A percentile compares a stretch with the other conserved stretches of the same genome.
Conservation (phyloP, 768 basidiomycete species). For the Kwoniella europaea region DNA sequence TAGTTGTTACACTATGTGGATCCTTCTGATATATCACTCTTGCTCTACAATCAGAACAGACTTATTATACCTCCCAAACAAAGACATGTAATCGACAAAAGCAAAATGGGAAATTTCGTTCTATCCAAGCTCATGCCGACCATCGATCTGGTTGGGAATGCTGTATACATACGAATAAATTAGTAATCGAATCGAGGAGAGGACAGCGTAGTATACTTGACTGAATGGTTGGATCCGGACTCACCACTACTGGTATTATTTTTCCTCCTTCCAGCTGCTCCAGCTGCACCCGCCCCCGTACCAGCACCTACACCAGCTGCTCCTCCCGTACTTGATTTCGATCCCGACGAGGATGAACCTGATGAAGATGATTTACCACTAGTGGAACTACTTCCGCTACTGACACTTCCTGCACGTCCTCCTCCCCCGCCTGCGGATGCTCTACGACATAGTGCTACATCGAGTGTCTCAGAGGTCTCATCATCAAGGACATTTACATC, state of each 20-base stretch:
- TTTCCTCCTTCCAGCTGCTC: neutral
- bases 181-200: neutral
- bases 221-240: neutral
- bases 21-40: neutral
- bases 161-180: neutral
- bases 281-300: slow-evolving; percentile 3
- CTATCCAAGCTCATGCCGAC: neutral
- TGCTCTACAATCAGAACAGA: neutral
- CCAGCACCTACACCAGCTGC: slow-evolving; percentile 13
- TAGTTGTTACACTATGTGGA: no score
- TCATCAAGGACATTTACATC: neutral
- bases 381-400: neutral
- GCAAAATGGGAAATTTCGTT: neutral
- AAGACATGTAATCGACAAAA: neutral
- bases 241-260: slow-evolving; percentile 6
- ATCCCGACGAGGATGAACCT: neutral
- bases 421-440: neutral
- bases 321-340: slow-evolving; percentile 12
- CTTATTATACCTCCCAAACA: neutral
- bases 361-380: neutral
- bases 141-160: neutral
- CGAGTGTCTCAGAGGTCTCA: neutral
- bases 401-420: neutral
- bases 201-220: no score
- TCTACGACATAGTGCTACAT: neutral